phyloP scores from a whole-genome alignment of 2,329 filamentous ascomycete species.

The Paraphaeosphaeria sporulosa region DNA sequence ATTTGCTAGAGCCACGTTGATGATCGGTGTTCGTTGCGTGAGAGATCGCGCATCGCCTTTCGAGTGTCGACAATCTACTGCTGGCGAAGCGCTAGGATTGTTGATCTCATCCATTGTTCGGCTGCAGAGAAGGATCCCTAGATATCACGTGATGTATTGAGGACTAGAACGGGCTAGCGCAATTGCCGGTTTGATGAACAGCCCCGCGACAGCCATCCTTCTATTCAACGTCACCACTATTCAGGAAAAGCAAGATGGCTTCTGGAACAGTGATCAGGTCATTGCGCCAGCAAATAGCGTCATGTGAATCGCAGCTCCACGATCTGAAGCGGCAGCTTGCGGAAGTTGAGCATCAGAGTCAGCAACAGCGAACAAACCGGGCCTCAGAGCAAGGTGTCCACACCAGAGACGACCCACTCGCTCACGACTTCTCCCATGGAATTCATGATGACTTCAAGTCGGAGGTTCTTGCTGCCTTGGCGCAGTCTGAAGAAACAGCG shows the following conservation, averaged over 20 bases:
- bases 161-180: background rate
- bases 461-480: slow-evolving; percentile 50
- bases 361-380: slow-evolving; percentile 29
- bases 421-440: slow-evolving; percentile 50
- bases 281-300: slow-evolving; percentile 52
- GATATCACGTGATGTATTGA: background rate
- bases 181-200: background rate
- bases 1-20: too few relatives aligned
- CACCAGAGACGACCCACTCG: slow-evolving; percentile 33
- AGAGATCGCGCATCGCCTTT: too few relatives aligned
- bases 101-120: background rate
- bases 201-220: slow-evolving; percentile 4
- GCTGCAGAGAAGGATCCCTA: background rate
- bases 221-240: slow-evolving; percentile 1
- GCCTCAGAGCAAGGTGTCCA: slow-evolving; percentile 27
- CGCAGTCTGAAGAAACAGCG: slow-evolving; percentile 24
- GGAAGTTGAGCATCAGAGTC: slow-evolving; percentile 50
- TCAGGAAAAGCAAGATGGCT: slow-evolving; percentile 27
- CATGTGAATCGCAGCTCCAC: slow-evolving; percentile 52
- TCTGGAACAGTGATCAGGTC: slow-evolving; percentile 41
- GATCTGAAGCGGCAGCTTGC: slow-evolving; percentile 52
- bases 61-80: too few relatives aligned
- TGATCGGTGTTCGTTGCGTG: too few relatives aligned
- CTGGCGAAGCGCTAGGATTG: too few relatives aligned
- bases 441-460: slow-evolving; percentile 53